Conservation (phyloP, 768 basidiomycete species). For the Chlorophyllum brunneum region DNA sequence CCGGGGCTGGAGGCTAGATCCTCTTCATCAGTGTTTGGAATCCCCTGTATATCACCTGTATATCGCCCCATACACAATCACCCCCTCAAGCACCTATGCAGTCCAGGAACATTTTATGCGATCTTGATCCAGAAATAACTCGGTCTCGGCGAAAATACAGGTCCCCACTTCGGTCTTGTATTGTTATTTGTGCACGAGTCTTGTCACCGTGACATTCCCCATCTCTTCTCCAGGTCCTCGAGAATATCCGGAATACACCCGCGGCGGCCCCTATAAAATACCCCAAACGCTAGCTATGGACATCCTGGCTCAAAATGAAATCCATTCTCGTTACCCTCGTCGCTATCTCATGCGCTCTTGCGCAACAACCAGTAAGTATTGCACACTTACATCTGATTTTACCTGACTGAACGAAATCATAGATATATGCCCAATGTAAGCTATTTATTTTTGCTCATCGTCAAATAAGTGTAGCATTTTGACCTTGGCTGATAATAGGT, state of each 20-base stretch:
- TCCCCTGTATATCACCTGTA: too few relatives aligned
- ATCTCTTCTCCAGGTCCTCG: neutral
- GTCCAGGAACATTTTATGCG: too few relatives aligned
- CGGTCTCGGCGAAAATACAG: neutral
- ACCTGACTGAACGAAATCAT: neutral
- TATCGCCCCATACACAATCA: neutral
- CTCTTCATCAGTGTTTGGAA: too few relatives aligned
- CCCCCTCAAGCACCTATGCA: neutral
- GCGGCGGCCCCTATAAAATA: neutral
- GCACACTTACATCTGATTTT: neutral
- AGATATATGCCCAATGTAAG: conserved; percentile 11
- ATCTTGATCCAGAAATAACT: neutral
- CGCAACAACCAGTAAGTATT: conserved; percentile 23
- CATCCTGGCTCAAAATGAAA: conserved; percentile 12
- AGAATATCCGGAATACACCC: conserved; percentile 5
- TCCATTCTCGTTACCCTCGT: conserved; percentile 15
- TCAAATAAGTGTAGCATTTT: neutral
- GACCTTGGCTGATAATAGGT: neutral
- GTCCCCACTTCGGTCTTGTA: too few relatives aligned
- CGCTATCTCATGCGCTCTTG: conserved; percentile 16
- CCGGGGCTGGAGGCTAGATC: too few relatives aligned
- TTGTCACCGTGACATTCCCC: neutral
- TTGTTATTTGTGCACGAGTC: too few relatives aligned
- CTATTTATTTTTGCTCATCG: neutral
- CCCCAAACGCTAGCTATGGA: neutral